Conservation (phyloP, 768 basidiomycete genomes). For the Tephrocybe sp. region DNA sequence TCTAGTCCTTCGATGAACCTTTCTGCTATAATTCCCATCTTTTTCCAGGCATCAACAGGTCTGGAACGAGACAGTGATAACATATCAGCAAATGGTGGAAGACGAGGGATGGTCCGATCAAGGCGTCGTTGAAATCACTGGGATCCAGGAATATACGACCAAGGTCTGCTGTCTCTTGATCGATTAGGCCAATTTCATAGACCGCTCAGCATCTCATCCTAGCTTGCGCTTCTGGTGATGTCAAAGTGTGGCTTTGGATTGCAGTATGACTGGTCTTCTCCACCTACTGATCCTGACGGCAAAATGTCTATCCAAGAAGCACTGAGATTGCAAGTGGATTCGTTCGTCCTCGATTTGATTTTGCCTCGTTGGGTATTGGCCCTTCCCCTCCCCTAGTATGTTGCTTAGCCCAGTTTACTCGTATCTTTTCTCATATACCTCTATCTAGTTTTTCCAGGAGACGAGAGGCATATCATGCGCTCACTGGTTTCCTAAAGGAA, state of each 20-base stretch:
- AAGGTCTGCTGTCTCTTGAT: background rate
- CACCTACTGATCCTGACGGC: constrained; percentile 30
- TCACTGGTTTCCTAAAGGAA: constrained; percentile 32
- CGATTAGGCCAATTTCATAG: background rate
- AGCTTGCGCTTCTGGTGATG: constrained; percentile 41
- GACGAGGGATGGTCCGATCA: constrained; percentile 22
- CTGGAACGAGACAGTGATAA: constrained; percentile 26
- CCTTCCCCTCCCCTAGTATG: constrained; percentile 3
- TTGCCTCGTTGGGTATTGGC: constrained; percentile 1
- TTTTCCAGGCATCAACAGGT: constrained; percentile 25
- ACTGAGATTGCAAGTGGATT: constrained; percentile 28
- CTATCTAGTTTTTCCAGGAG: constrained; percentile 22
- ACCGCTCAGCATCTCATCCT: background rate
- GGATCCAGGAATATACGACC: background rate
- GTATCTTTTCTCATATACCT: background rate
- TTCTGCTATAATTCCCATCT: no score
- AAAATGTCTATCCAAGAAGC: constrained; percentile 33
- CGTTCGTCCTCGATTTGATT: background rate
- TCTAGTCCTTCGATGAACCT: background rate
- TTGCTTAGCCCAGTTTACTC: background rate
- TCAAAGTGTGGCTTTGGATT: constrained; percentile 44
- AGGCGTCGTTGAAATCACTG: constrained; percentile 13
- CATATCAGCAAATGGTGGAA: constrained; percentile 26
- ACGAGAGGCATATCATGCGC: constrained; percentile 23
- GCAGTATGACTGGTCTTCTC: constrained; percentile 33